phyloP scores from a whole-genome alignment of 345 rosid species.

The Trapa bicornis region DNA sequence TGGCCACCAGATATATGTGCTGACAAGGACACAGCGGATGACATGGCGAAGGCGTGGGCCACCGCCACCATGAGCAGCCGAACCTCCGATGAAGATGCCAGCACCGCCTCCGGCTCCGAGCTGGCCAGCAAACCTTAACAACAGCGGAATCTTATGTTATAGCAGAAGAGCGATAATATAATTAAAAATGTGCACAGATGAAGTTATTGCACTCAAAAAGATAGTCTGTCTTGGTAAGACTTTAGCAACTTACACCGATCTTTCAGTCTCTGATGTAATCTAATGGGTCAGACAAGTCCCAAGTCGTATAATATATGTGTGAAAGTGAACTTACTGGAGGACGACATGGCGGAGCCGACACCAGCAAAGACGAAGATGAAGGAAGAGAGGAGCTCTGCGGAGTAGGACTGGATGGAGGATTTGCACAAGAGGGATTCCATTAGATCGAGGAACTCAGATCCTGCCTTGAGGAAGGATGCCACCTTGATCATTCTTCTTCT shows the following conservation, averaged over 20 bases:
- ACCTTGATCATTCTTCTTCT: conserved; percentile 9
- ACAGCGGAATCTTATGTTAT: not conserved
- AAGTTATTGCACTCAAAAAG: too few relatives aligned
- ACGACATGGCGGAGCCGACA: conserved; percentile 10
- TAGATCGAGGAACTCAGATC: conserved; percentile 9
- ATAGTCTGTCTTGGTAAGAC: too few relatives aligned
- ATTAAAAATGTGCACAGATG: not conserved
- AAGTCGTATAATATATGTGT: not conserved
- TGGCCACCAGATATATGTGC: conserved; percentile 15
- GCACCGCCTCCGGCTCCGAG: not conserved
- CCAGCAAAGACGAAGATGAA: conserved; percentile 15
- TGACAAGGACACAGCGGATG: conserved; percentile 5
- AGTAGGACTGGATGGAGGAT: conserved; percentile 6
- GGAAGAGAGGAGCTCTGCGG: conserved; percentile 16
- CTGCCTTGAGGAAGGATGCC: conserved; percentile 10
- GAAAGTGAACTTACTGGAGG: not conserved
- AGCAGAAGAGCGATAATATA: too few relatives aligned
- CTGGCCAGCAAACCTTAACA: conserved; percentile 1
- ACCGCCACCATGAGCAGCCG: conserved; percentile 8
- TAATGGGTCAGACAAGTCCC: too few relatives aligned
- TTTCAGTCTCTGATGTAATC: too few relatives aligned
- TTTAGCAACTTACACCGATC: too few relatives aligned
- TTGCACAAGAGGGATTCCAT: conserved; percentile 13
- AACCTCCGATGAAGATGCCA: not conserved
- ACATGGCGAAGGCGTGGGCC: conserved; percentile 11